Base-by-base conservation (phyloP, 805 yeast genomes). In the Brettanomyces naardenensis region DNA sequence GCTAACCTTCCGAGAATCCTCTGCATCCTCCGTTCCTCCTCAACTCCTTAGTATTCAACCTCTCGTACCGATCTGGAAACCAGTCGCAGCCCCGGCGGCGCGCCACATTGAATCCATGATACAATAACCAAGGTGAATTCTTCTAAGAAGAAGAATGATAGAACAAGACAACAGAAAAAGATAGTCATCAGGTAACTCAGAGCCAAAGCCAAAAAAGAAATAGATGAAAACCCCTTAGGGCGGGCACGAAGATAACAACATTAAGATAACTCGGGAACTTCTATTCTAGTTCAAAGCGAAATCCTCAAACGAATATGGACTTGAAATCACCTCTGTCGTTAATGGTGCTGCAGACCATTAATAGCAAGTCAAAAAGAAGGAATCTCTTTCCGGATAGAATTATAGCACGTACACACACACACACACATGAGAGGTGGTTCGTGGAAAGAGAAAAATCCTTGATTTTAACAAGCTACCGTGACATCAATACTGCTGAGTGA, bases 301-400 rank as follows among this genome's bases (percentile, higher is more conserved):
- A 40, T 58, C 62, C 28, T 56, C 62, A 42, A 59, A 51, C 40
- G 52, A 59, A 45, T 52, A 58, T 44, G 61, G 53, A 46, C 44
- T 43, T 33, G 48, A 42, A 27, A 37, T 42, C 36, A 35, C 43
- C 52, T 46, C 57, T 47, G 62, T 46, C 44, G 53, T 45, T 52
- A 59, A 58, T 58, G 65, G 65, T 58, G 64, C 65, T 60, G 65
- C 65, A 38, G 64, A 60, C 65, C 62, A 47, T 41, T 39, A 14
- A 25, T 22, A 21, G 18, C 17, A 10, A 22, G 11, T 19, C 25
- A 15, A 19, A 29, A 19, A 19, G n/a, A n/a, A n/a, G n/a, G n/a
- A n/a, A n/a, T n/a, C n/a, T n/a, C n/a, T n/a, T n/a, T n/a, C n/a
- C n/a, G n/a, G n/a, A n/a, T n/a, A n/a, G n/a, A n/a, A n/a, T n/a